Evolutionary conservation across 768 basidiomycete genomes (phyloP), one percentile per base, ranked within the genome.

Genomic region (Hypholoma fasciculare): DNA sequence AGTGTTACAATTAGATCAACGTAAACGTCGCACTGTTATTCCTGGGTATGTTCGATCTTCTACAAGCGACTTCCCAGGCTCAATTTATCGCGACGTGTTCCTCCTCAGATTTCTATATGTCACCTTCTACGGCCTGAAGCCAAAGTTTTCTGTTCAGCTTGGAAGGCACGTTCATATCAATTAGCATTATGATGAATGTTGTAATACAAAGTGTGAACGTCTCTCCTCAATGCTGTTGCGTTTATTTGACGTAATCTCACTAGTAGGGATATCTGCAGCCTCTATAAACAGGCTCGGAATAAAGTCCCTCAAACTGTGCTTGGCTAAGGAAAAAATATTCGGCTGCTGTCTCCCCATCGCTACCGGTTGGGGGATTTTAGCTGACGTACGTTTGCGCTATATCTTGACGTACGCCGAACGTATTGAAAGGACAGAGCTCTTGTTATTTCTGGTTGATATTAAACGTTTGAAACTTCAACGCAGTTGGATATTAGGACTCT

Each of bases 101-200:
- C 8, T 16, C 14, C 8, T 30, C 50, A 72, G 73, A 19, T 67
- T 74, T 51, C 63, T 74, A n/a, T 74, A 74, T 63, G 72, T 74
- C 37, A 73, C 73, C 20, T 73, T 74, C 53, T 52, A 63, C 36
- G 69, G 69, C 17, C 43, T 71, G 12, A 72, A 62, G 58, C 69
- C 71, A 43, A 68, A 67, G 30, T 72, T 74, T 46, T 69, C 66
- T 26, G 48, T 70, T 26, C 71, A 73, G 54, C 48, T 74, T 7
- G 72, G 73, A 17, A 66, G 67, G 7, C 72, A 74, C 56, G 69
- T 75, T 30, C 71, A 71, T 53, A 58, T 73, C 56, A 63, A 57
- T 50, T 57, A 30, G 38, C 7, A 9, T n/a, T 5, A 39, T 27
- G 3, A 12, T 11, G 48, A 14, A 47, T 16, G 12, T 16, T 1